Base-by-base conservation (phyloP, 306 rosid species). In the Geum urbanum region DNA sequence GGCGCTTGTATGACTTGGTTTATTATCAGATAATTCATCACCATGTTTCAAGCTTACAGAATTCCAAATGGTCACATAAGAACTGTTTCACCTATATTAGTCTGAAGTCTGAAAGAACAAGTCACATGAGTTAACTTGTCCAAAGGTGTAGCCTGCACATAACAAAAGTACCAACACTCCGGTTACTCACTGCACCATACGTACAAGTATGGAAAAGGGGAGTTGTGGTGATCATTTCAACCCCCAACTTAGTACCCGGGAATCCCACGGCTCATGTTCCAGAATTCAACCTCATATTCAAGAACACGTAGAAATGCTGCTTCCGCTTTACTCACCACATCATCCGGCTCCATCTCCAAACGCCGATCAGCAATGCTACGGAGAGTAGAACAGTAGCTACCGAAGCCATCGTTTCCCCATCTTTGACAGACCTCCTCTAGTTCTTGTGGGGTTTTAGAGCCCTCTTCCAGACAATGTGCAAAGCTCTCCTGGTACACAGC, bases 401-500 rank as follows among this genome's bases (percentile, higher is more conserved):
- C 85, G 70, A 92, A 92, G 12, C 79, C 92, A 16, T 86, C 86
- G 66, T 65, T 87, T 40, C 97, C 98, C 98, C 97, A 92, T 72
- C 97, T 84, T 51, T 68, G 81, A 69, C 97, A 92, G 24, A 84
- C 83, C 77, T 84, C 92, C 74, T 76, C 71, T 72, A 86, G 76
- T 74, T 88, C 90, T 46, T 66, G 65, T 58, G 96, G 94, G 49
- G 84, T 76, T 63, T 79, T 77, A 5, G 94, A 83, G 5, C 86
- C 97, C 24, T 88, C 87, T 69, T 71, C 91, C 70, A 88, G 70
- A 47, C 96, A 87, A 51, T 82, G 73, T 0, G 91, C 88, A 80
- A 90, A 92, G 81, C 98, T 92, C 81, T 84, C 87, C 40, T 86
- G 96, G 79, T 92, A 92, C 71, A 92, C 98, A 6, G 82, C 79